Conservation (phyloP, 2,329 filamentous ascomycete genomes). For the Alternaria hordeiaustralica region DNA sequence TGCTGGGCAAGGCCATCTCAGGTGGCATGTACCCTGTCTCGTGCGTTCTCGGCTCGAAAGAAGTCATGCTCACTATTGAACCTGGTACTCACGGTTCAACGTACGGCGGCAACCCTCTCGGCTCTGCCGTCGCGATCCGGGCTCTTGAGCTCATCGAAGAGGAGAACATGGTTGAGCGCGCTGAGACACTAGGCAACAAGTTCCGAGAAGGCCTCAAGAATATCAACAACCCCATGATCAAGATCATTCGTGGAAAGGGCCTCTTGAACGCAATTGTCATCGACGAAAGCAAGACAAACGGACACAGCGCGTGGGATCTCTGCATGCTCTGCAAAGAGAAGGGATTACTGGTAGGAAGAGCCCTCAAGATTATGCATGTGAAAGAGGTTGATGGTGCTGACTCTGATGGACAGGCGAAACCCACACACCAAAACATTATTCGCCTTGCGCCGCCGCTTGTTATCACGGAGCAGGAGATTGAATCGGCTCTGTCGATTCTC, state of each 20-base stretch:
- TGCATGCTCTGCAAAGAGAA: constrained; percentile 96
- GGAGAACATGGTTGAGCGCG: constrained; percentile 83
- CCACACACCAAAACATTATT: constrained; percentile 98
- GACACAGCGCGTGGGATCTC: constrained; percentile 92
- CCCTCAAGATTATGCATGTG: constrained; percentile 51
- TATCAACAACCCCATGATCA: constrained; percentile 81
- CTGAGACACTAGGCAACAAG: constrained; percentile 78
- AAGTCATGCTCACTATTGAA: constrained; percentile 95
- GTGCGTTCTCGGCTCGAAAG: constrained; percentile 83
- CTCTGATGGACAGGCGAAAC: constrained; percentile 75
- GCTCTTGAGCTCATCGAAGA: constrained; percentile 94
- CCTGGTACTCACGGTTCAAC: constrained; percentile 96
- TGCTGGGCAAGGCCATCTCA: constrained; percentile 96
- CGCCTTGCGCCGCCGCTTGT: constrained; percentile 95
- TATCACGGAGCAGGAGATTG: constrained; percentile 87
- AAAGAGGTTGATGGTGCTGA: constrained; percentile 36
- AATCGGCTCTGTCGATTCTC: constrained; percentile 79
- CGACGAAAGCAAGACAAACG: constrained; percentile 83
- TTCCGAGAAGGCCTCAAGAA: constrained; percentile 81
- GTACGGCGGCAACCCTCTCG: constrained; percentile 97
- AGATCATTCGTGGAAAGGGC: constrained; percentile 86
- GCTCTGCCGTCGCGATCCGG: constrained; percentile 93
- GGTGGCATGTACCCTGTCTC: constrained; percentile 99
- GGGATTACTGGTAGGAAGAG: constrained; percentile 78
- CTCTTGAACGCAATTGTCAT: constrained; percentile 96